These are phyloP conservation scores for Edaphochlamys debaryana DNA, from an alignment of 139 green algal genomes.

Conservation along the genomic window DNA sequence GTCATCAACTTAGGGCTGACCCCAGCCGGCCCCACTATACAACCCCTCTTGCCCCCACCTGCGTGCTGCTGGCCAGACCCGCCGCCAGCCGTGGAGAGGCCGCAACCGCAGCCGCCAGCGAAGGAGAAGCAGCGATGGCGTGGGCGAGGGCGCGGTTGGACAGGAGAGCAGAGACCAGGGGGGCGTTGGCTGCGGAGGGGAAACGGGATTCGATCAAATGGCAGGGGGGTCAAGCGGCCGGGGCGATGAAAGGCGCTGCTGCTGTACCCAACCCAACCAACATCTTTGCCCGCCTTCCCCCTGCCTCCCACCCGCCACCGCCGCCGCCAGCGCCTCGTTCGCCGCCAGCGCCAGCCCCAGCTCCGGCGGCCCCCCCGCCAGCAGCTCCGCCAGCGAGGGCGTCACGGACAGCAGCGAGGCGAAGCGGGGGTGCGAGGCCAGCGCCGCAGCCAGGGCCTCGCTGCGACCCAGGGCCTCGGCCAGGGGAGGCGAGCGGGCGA, in stretches of 20 bases:
- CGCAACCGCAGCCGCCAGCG: background rate
- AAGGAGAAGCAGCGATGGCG: no score
- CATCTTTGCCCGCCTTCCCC: background rate
- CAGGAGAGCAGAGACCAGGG: no score
- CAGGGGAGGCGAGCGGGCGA: background rate
- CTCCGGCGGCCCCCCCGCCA: background rate
- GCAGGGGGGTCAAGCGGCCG: no score
- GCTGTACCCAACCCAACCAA: no score
- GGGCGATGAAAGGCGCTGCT: no score
- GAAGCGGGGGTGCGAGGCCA: conserved; percentile 1
- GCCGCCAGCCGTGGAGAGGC: background rate
- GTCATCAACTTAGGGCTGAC: no score
- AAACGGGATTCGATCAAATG: no score
- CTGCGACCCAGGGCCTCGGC: background rate
- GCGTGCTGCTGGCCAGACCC: background rate
- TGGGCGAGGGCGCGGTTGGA: no score
- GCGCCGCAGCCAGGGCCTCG: conserved; percentile 4
- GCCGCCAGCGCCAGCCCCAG: background rate
- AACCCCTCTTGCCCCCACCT: no score
- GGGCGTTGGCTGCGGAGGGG: no score
- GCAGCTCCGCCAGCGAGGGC: background rate
- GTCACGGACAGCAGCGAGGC: background rate
- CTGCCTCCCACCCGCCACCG: conserved; percentile 6
- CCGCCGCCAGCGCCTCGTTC: conserved; percentile 14
- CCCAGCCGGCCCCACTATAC: no score